Evolutionary conservation across 371 early-diverging fungal genomes (phyloP), one percentile per base, ranked within the genome.

Genomic region (Dentiscutata heterogama): DNA sequence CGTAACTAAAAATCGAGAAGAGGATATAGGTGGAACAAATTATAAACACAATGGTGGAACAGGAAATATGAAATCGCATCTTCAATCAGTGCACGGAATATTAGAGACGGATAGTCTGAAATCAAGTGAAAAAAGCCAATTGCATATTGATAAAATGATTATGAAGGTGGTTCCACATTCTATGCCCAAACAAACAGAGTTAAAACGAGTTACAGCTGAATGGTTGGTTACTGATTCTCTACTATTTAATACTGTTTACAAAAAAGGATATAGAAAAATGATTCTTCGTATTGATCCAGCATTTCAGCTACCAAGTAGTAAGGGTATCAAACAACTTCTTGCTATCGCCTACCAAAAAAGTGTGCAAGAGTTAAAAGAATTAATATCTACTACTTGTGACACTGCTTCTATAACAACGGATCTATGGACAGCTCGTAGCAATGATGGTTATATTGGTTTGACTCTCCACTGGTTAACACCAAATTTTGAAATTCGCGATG

Each of bases 371-470:
- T 35, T 35, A 35, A 51, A 18, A 13, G 18, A 72, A 51, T 72
- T 72, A 22, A 42, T 53, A 25, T 72, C 29, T 50, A 51, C 8
- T 1, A 72, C 53, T 50, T 72, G 53, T 72, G 27, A 72, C 20
- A 72, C 72, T 72, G 25, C 72, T 27, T 72, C 53, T 46, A 72
- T 72, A 72, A 72, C 35, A 35, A 35, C 3, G 35, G 35, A 35
- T 35, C 35, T 35, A 35, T 35, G 35, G 35, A 35, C 3, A 35
- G 35, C 35, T 35, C 35, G 35, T 35, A 35, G 35, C 35, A 35
- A 35, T 35, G 35, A 1, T 35, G 35, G 35, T 35, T 35, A 35
- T 35, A 35, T 35, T 35, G 35, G 35, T 35, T 35, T 35, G 35
- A 35, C 35, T 35, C 35, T 35, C 35, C 31, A 50, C 50, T 72